These are phyloP conservation scores for Collybiopsis confluens DNA, from an alignment of 768 basidiomycete species.

Conservation along the genomic window DNA sequence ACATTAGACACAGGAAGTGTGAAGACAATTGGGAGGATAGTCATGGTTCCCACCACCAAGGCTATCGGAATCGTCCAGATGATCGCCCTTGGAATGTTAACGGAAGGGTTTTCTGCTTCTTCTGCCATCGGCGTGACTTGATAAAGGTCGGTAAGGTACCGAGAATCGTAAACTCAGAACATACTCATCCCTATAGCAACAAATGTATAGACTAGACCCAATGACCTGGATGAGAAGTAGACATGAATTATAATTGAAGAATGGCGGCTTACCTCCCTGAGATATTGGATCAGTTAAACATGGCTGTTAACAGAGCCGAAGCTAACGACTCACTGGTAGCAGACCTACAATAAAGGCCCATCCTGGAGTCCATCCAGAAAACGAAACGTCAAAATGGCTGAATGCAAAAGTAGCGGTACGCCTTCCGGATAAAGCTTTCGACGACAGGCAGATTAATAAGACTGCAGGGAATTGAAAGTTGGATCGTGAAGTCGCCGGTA, in stretches of 20 bases:
- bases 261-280: not conserved
- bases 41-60: slow-evolving; percentile 45
- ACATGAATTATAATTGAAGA: not conserved
- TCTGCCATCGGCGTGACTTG: slow-evolving; percentile 64
- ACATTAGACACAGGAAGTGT: slow-evolving; percentile 53
- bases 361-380: slow-evolving; percentile 61
- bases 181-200: slow-evolving; percentile 61
- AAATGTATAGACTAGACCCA: slow-evolving; percentile 45
- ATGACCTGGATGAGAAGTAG: too few species aligned
- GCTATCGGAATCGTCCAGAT: slow-evolving; percentile 51
- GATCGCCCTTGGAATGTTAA: slow-evolving; percentile 53
- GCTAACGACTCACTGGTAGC: slow-evolving; percentile 38
- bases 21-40: slow-evolving; percentile 60
- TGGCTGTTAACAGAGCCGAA: too few species aligned
- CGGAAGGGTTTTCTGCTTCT: slow-evolving; percentile 55
- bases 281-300: not conserved
- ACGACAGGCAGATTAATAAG: slow-evolving; percentile 50
- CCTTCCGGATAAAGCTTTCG: slow-evolving; percentile 51
- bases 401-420: slow-evolving; percentile 53
- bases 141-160: not conserved
- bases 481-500: not conserved
- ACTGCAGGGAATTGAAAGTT: slow-evolving; percentile 37
- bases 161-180: slow-evolving; percentile 3
- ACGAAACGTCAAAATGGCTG: slow-evolving; percentile 53
- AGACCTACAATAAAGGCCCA: slow-evolving; percentile 70